A percentile compares a stretch with the other conserved stretches of the same genome.
phyloP scores from a whole-genome alignment of 2,329 filamentous ascomycete genomes.

The Lecanosticta acicola region DNA sequence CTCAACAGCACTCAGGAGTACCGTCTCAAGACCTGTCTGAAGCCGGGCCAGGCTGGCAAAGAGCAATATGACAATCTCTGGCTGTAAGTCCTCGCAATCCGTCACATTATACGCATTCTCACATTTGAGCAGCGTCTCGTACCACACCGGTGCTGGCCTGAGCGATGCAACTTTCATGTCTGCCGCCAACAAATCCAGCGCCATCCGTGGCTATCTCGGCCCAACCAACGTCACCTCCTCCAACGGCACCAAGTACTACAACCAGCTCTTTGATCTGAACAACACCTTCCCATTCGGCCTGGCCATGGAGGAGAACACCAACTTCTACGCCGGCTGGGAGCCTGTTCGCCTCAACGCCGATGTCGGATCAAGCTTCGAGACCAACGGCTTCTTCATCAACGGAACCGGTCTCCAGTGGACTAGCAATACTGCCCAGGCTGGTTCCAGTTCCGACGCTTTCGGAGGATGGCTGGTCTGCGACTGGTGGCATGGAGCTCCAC shows the following conservation, averaged over 20 bases:
- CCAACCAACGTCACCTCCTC: constrained; percentile 21
- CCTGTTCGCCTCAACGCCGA: constrained; percentile 30
- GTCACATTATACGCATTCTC: neutral
- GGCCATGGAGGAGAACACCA: constrained; percentile 14
- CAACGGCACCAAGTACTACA: constrained; percentile 18
- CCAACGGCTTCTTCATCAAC: constrained; percentile 25
- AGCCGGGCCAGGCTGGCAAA: constrained; percentile 20
- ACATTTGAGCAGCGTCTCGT: constrained; percentile 8
- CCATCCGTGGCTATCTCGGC: constrained; percentile 25
- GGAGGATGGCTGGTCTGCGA: constrained; percentile 32
- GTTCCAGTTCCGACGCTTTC: constrained; percentile 17
- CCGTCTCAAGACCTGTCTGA: constrained; percentile 27
- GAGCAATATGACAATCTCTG: constrained; percentile 26
- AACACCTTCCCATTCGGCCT: constrained; percentile 26
- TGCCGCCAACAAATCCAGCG: constrained; percentile 8
- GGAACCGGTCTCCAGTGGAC: constrained; percentile 31
- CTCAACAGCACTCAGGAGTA: constrained; percentile 27
- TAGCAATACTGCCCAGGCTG: constrained; percentile 7
- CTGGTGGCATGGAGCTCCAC: constrained; percentile 32
- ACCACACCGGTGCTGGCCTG: constrained; percentile 28
- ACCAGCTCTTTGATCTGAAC: constrained; percentile 31
- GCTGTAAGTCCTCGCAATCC: constrained; percentile 12
- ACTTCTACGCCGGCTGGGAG: constrained; percentile 31
- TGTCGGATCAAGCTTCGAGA: constrained; percentile 6
- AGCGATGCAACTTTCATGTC: constrained; percentile 27